Percentiles rank a stretch among this genome's conserved stretches.
phyloP scores from a whole-genome alignment of 106 monocot genomes.

The Gastrodia elata region DNA sequence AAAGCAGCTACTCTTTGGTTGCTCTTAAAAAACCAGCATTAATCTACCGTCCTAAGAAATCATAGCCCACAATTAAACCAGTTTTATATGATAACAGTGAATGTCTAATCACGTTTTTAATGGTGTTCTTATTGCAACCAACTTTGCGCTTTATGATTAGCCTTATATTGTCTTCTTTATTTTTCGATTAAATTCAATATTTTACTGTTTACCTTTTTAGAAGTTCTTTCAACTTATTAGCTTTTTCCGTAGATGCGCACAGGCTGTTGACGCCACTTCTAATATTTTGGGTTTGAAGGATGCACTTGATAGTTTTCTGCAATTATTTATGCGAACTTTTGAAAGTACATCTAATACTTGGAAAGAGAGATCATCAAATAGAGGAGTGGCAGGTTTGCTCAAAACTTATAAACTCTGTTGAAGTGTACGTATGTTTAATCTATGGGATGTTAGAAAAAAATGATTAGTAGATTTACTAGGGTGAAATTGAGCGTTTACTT shows the following conservation, averaged over 20 bases:
- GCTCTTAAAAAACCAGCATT: neutral
- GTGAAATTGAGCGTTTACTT: neutral
- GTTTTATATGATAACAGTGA: neutral
- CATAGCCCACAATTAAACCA: neutral
- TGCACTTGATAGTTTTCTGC: conserved; percentile 35
- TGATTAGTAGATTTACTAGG: neutral
- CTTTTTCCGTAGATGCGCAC: conserved; percentile 24
- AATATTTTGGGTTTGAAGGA: conserved; percentile 71
- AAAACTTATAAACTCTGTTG: neutral
- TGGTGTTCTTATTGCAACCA: neutral
- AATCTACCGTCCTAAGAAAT: neutral
- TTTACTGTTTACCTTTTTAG: neutral
- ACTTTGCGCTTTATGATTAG: neutral
- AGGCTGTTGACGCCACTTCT: conserved; percentile 34
- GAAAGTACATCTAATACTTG: conserved; percentile 52
- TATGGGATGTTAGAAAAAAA: neutral
- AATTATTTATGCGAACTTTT: conserved; percentile 52
- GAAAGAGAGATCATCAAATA: conserved; percentile 56
- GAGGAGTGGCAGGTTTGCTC: conserved; percentile 72
- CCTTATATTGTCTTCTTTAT: neutral
- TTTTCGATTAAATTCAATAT: neutral
- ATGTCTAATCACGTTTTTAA: neutral
- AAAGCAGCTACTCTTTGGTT: neutral
- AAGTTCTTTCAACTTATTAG: neutral
- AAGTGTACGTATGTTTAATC: neutral